A percentile compares a stretch with the other conserved stretches of the same genome.
phyloP scores from a whole-genome alignment of 2,329 filamentous ascomycete species.

The Rhytidhysteron rufulum region DNA sequence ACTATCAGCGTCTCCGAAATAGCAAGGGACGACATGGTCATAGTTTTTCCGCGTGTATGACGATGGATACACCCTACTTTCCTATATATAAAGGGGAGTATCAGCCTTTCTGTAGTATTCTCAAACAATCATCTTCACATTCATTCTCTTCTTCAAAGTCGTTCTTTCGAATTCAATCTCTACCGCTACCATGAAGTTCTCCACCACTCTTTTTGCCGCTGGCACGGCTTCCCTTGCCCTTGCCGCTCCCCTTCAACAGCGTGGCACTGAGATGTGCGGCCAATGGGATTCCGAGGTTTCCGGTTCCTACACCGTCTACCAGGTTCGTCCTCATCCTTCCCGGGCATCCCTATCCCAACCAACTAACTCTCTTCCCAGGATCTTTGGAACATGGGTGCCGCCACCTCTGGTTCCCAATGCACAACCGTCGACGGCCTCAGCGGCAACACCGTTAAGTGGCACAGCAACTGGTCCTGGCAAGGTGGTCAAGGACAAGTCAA shows the following conservation, averaged over 20 bases:
- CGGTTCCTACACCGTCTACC: slow-evolving; percentile 32
- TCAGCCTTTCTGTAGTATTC: background rate
- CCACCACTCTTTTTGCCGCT: slow-evolving; percentile 17
- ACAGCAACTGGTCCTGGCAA: slow-evolving; percentile 42
- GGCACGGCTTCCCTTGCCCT: slow-evolving; percentile 24
- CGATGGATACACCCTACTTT: background rate
- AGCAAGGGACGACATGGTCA: background rate
- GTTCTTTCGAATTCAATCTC: too few species aligned
- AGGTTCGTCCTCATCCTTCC: too few species aligned
- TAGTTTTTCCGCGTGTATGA: background rate
- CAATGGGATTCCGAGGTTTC: slow-evolving; percentile 26
- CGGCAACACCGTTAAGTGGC: slow-evolving; percentile 40
- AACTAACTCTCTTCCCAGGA: slow-evolving; percentile 18
- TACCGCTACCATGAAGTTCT: slow-evolving; percentile 23
- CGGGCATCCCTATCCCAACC: too few species aligned
- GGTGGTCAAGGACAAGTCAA: slow-evolving; percentile 38
- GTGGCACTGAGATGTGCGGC: slow-evolving; percentile 27
- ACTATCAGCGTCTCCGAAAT: background rate
- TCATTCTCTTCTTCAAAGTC: too few species aligned
- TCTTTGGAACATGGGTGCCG: slow-evolving; percentile 42
- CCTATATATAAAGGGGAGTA: background rate
- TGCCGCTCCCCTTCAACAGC: slow-evolving; percentile 27
- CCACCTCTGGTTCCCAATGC: slow-evolving; percentile 45
- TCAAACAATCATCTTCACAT: too few species aligned
- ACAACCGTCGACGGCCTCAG: slow-evolving; percentile 39